Conservation (phyloP, 1,139 yeast species). For the Hyphopichia fennica region DNA sequence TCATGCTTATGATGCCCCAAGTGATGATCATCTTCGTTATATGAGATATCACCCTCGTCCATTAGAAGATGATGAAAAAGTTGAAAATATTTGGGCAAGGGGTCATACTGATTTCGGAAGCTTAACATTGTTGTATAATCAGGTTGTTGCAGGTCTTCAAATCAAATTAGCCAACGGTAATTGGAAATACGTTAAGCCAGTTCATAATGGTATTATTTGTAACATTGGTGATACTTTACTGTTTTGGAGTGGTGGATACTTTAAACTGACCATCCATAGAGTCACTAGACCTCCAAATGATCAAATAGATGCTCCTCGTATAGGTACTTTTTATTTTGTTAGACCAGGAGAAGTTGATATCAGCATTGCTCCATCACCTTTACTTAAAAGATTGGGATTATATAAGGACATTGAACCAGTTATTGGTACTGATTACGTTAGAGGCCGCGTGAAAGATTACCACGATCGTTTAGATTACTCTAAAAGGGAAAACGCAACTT, state of each 20-base stretch:
- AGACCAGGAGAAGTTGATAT: slow-evolving; percentile 32
- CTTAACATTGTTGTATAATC: slow-evolving; percentile 27
- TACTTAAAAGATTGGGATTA: slow-evolving; percentile 26
- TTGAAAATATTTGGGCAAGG: slow-evolving; percentile 30
- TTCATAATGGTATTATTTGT: slow-evolving; percentile 28
- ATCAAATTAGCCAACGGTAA: slow-evolving; percentile 17
- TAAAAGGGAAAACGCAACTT: slow-evolving; percentile 22
- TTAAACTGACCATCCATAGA: slow-evolving; percentile 32
- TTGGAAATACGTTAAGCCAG: slow-evolving; percentile 32
- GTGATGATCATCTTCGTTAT: slow-evolving; percentile 33
- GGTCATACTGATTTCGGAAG: slow-evolving; percentile 35
- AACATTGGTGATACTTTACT: slow-evolving; percentile 32
- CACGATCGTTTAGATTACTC: slow-evolving; percentile 22
- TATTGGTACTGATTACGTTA: slow-evolving; percentile 29
- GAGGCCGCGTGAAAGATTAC: slow-evolving; percentile 27
- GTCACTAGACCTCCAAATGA: slow-evolving; percentile 33
- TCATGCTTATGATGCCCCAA: slow-evolving; percentile 29
- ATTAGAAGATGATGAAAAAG: slow-evolving; percentile 24
- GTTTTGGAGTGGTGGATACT: slow-evolving; percentile 34
- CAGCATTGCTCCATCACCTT: slow-evolving; percentile 30
- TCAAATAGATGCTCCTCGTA: slow-evolving; percentile 26
- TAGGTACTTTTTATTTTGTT: slow-evolving; percentile 33
- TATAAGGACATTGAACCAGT: slow-evolving; percentile 22
- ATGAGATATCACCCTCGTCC: slow-evolving; percentile 31
- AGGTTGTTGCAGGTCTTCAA: slow-evolving; percentile 27